These are phyloP conservation scores for Cryptococcus jaspeensis DNA, from an alignment of 1,284 basidiomycete genomes.

Conservation along the genomic window DNA sequence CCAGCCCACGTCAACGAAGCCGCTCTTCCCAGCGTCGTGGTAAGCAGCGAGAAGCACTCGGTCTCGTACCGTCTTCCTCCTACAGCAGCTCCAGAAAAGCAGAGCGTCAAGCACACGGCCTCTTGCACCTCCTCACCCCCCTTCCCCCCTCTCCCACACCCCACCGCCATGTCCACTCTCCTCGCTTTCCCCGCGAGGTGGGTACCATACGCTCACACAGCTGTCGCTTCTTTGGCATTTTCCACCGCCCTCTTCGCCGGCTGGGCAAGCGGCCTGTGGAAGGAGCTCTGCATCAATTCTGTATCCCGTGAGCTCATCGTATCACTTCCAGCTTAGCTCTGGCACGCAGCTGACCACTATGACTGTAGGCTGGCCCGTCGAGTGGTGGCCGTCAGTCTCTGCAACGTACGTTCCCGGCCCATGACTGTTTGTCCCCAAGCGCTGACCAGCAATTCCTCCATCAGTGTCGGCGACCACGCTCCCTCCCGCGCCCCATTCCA, in stretches of 20 bases:
- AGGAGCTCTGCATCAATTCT: slow-evolving; percentile 83
- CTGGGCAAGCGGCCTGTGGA: slow-evolving; percentile 67
- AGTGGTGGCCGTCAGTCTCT: slow-evolving; percentile 92
- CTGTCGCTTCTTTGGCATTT: slow-evolving; percentile 71
- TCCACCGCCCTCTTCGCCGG: slow-evolving; percentile 66
- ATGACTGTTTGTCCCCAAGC: not conserved
- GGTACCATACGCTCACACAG: slow-evolving; percentile 61
- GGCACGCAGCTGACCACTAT: not conserved
- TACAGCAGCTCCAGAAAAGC: too few relatives aligned
- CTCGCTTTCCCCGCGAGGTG: slow-evolving; percentile 37
- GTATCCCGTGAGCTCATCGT: slow-evolving; percentile 50
- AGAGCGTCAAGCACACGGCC: too few relatives aligned
- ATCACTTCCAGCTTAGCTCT: not conserved
- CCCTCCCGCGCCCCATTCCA: slow-evolving; percentile 87
- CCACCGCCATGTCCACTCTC: slow-evolving; percentile 34
- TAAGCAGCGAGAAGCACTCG: too few relatives aligned
- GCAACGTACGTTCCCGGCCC: slow-evolving; percentile 66
- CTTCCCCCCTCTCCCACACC: too few relatives aligned
- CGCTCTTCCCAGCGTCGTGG: too few relatives aligned
- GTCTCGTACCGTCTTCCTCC: too few relatives aligned
- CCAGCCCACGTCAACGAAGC: too few relatives aligned
- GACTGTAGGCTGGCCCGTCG: slow-evolving; percentile 70
- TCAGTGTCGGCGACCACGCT: slow-evolving; percentile 86
- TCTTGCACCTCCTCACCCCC: too few relatives aligned
- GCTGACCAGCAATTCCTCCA: slow-evolving; percentile 1